Evolutionary conservation across 306 rosid genomes (phyloP), one percentile per base, ranked within the genome.

Genomic region (Castanea mollissima): DNA sequence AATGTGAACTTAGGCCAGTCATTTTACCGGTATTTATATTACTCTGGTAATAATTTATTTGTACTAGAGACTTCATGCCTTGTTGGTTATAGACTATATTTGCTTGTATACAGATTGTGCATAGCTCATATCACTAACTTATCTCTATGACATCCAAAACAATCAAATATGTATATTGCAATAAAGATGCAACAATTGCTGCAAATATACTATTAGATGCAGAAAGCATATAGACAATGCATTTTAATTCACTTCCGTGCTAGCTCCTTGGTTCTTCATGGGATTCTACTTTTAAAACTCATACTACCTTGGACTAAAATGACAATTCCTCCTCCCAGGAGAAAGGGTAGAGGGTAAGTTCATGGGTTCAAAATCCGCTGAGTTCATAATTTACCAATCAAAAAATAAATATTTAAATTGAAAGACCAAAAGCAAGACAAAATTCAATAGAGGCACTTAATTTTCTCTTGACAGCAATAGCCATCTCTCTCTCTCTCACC

Each of bases 1-100:
- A 67, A 41, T 60, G 84, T 56, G 76, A 25, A 46, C 69, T n/a
- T 20, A 75, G 80, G 59, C 25, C 67, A 76, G 63, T 73, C 44
- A 9, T 55, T 56, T 44, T 8, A 44, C 62, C 49, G 4, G 44
- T 44, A 78, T 44, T 74, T 51, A 76, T 60, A 68, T 32, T 60
- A 69, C 63, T 60, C 54, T 2, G 62, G 62, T 69, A 54, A 70
- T 12, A 71, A 71, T 82, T 58, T 46, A 35, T 70, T 68, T 49
- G 69, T 73, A 60, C 1, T 46, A 10, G 15, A 62, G 5, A 25
- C 29, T 12, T 62, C 69, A 14, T 12, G 6, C 29, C 69, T 62
- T 19, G 29, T 27, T 62, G 41, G 19, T 32, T 2, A 3, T 62
- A 62, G 29, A 62, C 68, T 12, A 27, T 13, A 62, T 25, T 62